Base-by-base conservation (phyloP, 805 yeast species). In the Kodamaea fukazawae region DNA sequence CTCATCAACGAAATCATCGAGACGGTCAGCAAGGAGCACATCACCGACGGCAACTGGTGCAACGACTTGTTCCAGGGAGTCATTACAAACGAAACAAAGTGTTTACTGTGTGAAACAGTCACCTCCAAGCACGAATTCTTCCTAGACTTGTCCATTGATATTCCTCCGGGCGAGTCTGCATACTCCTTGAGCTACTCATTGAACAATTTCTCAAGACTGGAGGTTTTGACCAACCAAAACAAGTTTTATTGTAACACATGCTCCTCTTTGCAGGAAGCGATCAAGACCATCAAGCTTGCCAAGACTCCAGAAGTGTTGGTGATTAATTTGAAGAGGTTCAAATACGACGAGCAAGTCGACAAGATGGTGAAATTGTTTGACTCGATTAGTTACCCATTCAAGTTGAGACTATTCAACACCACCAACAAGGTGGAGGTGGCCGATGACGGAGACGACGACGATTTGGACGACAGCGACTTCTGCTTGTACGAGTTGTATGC, bases 211-310 rank as follows among this genome's bases (percentile, higher is more conserved):
- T 82, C 90, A 6, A 86, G 85, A 40, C 81, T 82, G 57, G 99
- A 93, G 58, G 79, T 88, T 67, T 71, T 93, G 40, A 81, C 82
- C 31, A 95, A 86, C 35, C 79, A 85, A 30, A 91, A 93, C 63
- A 93, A 93, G 65, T 93, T 91, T 57, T 85, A 86, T 57, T 93
- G 99, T 64, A 96, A 91, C 57, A 75, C 76, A 13, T 93, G 99
- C 55, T 82, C 84, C 45, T 86, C 95, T 0, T 72, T 90, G 36
- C 97, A 93, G 62, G 97, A 91, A 53, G 98, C 98, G 3, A 87
- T 88, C 46, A 88, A 91, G 60, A 77, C 91, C 6, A 89, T 90
- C 64, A 86, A 85, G 43, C 66, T 93, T 34, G 84, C 82, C 49
- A 72, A 75, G 47, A 64, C 89, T 11, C 98, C 99, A 1, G 80